Evolutionary conservation across 768 basidiomycete genomes (phyloP).

Genomic region (Boletus coccyginus): DNA sequence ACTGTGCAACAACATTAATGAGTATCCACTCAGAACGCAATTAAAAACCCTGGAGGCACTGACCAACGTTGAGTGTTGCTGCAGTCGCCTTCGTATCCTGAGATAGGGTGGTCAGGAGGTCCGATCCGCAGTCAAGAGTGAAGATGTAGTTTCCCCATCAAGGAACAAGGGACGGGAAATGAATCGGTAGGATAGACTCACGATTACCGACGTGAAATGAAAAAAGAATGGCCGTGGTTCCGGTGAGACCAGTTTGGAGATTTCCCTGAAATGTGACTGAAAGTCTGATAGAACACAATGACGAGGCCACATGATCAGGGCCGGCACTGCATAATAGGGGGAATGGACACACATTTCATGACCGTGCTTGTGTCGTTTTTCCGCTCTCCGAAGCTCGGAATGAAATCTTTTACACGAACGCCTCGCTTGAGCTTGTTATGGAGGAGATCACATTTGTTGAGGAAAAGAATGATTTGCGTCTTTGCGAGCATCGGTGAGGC

Average conservation of each 20-base stretch:
- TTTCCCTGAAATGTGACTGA: conserved; percentile 77
- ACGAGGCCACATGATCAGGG: conserved; percentile 8
- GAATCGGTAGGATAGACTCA: conserved; percentile 36
- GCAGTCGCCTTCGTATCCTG: conserved; percentile 78
- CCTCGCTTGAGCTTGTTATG: conserved; percentile 71
- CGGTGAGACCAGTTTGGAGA: conserved; percentile 59
- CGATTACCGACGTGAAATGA: conserved; percentile 76
- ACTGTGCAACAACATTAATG: conserved; percentile 37
- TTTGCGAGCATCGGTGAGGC: conserved; percentile 59
- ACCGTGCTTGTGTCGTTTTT: conserved; percentile 68
- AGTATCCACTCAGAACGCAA: background rate
- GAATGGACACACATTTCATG: conserved; percentile 56
- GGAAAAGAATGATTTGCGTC: conserved; percentile 52
- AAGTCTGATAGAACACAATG: conserved; percentile 50
- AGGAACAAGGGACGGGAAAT: conserved; percentile 7
- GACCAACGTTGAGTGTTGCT: conserved; percentile 64
- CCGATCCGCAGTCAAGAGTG: background rate
- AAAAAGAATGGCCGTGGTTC: conserved; percentile 65
- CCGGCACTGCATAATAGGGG: background rate
- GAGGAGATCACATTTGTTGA: conserved; percentile 73
- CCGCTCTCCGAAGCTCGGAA: conserved; percentile 72
- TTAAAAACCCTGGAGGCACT: conserved; percentile 20
- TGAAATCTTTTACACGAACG: conserved; percentile 59
- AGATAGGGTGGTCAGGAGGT: conserved; percentile 11
- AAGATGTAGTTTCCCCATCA: background rate